These are phyloP conservation scores for Fraxinus baroniana DNA, from an alignment of 305 asterid genomes.

Conservation along the genomic window DNA sequence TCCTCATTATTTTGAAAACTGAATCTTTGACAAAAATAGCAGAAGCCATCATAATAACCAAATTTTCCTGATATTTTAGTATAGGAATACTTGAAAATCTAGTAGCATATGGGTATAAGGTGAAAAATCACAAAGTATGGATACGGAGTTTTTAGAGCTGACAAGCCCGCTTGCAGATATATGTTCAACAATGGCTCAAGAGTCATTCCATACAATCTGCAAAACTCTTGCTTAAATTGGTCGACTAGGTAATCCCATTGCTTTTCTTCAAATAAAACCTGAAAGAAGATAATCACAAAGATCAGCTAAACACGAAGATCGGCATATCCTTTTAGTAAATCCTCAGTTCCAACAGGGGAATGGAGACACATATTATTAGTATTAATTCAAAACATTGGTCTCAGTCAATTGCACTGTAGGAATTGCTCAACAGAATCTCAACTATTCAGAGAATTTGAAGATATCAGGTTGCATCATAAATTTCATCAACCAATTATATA, in stretches of 20 bases:
- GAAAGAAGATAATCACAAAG: constrained; percentile 25
- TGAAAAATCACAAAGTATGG: constrained; percentile 33
- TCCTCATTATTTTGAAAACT: neutral
- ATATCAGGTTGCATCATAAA: neutral
- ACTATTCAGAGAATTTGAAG: constrained; percentile 9
- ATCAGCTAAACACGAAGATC: neutral
- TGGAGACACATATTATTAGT: neutral
- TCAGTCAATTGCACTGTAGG: neutral
- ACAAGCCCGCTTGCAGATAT: constrained; percentile 94
- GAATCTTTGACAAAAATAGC: neutral
- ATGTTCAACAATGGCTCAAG: constrained; percentile 85
- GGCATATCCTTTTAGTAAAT: constrained; percentile 1
- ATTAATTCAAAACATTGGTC: constrained; percentile 6
- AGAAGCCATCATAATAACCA: neutral
- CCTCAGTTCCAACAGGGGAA: neutral
- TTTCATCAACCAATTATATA: neutral
- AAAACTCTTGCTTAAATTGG: constrained; percentile 95
- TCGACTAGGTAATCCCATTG: constrained; percentile 92
- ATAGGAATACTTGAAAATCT: neutral
- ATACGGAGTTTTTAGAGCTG: constrained; percentile 98
- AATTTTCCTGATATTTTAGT: neutral
- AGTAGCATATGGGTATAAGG: neutral
- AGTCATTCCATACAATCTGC: constrained; percentile 94
- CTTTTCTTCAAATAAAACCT: constrained; percentile 82
- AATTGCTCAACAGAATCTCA: neutral